phyloP scores from a whole-genome alignment of 768 basidiomycete species.

The Lactifluus hygrophoroides region DNA sequence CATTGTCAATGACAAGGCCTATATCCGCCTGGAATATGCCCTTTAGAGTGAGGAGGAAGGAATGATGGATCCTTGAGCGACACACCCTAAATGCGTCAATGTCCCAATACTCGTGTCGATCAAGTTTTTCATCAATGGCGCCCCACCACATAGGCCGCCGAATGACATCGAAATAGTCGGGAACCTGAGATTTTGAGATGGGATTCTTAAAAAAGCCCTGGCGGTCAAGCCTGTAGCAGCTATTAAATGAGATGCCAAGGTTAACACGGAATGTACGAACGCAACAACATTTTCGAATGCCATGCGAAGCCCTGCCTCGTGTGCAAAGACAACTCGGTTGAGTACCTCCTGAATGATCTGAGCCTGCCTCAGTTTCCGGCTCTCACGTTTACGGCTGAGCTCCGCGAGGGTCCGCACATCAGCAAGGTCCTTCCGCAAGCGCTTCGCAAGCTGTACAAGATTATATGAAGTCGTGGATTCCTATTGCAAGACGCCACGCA shows the following conservation, averaged over 20 bases:
- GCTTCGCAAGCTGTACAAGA: slow-evolving; percentile 43
- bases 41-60: background rate
- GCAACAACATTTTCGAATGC: slow-evolving; percentile 62
- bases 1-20: slow-evolving; percentile 78
- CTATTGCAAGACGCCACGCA: slow-evolving; percentile 29
- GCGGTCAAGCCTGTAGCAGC: slow-evolving; percentile 53
- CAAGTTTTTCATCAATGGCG: slow-evolving; percentile 72
- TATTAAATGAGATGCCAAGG: background rate
- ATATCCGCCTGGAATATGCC: slow-evolving; percentile 58
- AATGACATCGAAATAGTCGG: slow-evolving; percentile 87
- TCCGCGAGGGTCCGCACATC: slow-evolving; percentile 58
- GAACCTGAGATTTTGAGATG: slow-evolving; percentile 68
- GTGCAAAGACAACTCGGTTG: slow-evolving; percentile 54
- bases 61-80: background rate
- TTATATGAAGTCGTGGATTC: background rate
- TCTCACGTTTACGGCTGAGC: slow-evolving; percentile 69
- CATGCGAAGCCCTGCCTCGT: slow-evolving; percentile 48
- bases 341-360: slow-evolving; percentile 62
- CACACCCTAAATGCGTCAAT: slow-evolving; percentile 60
- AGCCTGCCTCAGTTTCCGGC: slow-evolving; percentile 61
- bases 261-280: slow-evolving; percentile 36
- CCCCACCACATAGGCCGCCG: slow-evolving; percentile 85
- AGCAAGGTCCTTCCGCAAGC: slow-evolving; percentile 70
- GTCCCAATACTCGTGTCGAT: slow-evolving; percentile 76
- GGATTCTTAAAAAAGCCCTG: slow-evolving; percentile 74